Conservation (phyloP, 495 filamentous ascomycete genomes). For the Talaromyces nanjingensis region DNA sequence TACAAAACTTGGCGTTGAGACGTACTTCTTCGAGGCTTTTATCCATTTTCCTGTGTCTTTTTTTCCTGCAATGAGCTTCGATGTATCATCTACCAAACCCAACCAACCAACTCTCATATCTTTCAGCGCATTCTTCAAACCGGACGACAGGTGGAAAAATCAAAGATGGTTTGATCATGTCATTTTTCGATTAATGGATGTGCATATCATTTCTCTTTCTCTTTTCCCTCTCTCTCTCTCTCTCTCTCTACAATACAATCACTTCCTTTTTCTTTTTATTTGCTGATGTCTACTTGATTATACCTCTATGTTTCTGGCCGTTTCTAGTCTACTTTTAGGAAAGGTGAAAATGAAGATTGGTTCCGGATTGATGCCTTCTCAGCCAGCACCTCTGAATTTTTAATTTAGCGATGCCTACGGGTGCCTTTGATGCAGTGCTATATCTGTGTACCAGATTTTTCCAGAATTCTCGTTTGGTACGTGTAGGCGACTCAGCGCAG, state of each 20-base stretch:
- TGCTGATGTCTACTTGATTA: not conserved
- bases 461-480: too few relatives aligned
- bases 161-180: not conserved
- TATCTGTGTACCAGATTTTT: too few relatives aligned
- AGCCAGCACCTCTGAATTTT: too few relatives aligned
- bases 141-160: not conserved
- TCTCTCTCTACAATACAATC: not conserved
- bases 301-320: not conserved
- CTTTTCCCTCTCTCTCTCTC: not conserved
- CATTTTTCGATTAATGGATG: not conserved
- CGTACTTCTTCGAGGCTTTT: constrained; percentile 23
- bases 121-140: not conserved
- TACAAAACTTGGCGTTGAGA: constrained; percentile 40
- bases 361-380: not conserved
- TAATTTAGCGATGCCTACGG: too few relatives aligned
- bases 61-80: not conserved
- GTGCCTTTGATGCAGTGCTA: not conserved
- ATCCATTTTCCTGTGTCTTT: constrained; percentile 1
- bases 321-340: not conserved
- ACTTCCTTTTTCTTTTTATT: not conserved
- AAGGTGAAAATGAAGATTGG: not conserved
- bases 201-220: not conserved
- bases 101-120: not conserved
- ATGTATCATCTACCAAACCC: constrained; percentile 4
- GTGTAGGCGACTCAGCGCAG: too few relatives aligned